Evolutionary conservation across 1,284 basidiomycete species (phyloP).

Genomic region (Gymnopus androsaceus): DNA sequence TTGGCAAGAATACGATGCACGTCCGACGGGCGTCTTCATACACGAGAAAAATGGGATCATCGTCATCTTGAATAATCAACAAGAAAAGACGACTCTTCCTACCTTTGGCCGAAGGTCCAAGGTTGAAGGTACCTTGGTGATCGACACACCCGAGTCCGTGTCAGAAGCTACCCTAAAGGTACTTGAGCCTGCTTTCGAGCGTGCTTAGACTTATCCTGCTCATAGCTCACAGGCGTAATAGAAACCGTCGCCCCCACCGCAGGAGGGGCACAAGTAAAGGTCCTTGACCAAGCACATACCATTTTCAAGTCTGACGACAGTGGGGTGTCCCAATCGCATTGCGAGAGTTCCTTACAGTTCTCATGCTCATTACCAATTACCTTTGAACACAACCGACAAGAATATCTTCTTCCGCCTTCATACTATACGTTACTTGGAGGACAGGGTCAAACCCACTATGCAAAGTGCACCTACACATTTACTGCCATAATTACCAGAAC

Average conservation of each 20-base stretch:
- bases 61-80: constrained; percentile 21
- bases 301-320: constrained; percentile 7
- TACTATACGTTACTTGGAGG: constrained; percentile 19
- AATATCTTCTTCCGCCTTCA: constrained; percentile 22
- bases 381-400: constrained; percentile 11
- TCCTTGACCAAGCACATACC: constrained; percentile 4
- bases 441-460: constrained; percentile 18
- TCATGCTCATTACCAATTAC: constrained; percentile 17
- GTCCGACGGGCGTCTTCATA: constrained; percentile 21
- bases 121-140: constrained; percentile 18
- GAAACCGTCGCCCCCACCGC: constrained; percentile 18
- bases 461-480: constrained; percentile 19
- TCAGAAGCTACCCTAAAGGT: constrained; percentile 20
- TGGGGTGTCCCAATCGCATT: constrained; percentile 4
- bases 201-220: too few relatives aligned
- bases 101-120: constrained; percentile 14
- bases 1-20: constrained; percentile 6
- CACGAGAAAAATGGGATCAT: constrained; percentile 19
- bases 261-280: constrained; percentile 13
- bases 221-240: constrained; percentile 17
- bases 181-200: not conserved
- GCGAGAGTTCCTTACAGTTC: constrained; percentile 19
- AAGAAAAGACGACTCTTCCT: constrained; percentile 13
- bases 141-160: constrained; percentile 14
- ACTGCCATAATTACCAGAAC: constrained; percentile 16